Evolutionary conservation across 2,329 filamentous ascomycete species (phyloP), one percentile per base, ranked within the genome.

Genomic region (Colletotrichum paranaense): DNA sequence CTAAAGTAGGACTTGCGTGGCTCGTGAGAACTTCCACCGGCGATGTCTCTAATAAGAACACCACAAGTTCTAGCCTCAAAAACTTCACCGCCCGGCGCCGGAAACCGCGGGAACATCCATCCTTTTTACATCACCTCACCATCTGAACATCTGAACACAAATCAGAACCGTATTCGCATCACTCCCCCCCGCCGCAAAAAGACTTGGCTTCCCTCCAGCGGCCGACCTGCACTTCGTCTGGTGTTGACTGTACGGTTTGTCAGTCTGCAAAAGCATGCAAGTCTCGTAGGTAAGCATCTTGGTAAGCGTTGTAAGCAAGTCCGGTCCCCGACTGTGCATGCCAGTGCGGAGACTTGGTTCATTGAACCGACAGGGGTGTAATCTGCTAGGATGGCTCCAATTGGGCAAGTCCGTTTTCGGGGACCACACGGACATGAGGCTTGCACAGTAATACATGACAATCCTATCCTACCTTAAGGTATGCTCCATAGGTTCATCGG

Each of bases 201-300:
- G 57, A 42, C 64, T 72, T 68, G 64, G 64, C 49, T 32, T 5
- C 11, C 32, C 8, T 35, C 32, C 32, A 38, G 32, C 24, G 7
- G 7, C 19, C 30, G 49, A 42, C 62, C 62, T 38, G 63, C 26
- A 57, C 26, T 56, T 70, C 70, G 67, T 71, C 71, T 66, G 67
- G 62, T 72, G 64, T 71, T 72, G 28, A 49, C n/a, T 42, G 9
- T 16, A 52, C 57, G 68, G 72, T 74, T 74, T 74, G 72, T 74
- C 72, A 74, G 62, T 72, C 57, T 63, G 68, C 62, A 53, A 68
- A 53, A 38, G 42, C 72, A 68, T 72, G 72, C 68, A 74, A 11
- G 62, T 32, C 56, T 60, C 19, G 38, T 67, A 68, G 66, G 57
- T 74, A 72, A 72, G 62, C 68, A 74, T 74, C 68, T 74, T 74